A percentile compares a stretch with the other conserved stretches of the same genome.
These are phyloP conservation scores for Tulasnella sp. DNA, from an alignment of 768 basidiomycete species.

Conservation along the genomic window DNA sequence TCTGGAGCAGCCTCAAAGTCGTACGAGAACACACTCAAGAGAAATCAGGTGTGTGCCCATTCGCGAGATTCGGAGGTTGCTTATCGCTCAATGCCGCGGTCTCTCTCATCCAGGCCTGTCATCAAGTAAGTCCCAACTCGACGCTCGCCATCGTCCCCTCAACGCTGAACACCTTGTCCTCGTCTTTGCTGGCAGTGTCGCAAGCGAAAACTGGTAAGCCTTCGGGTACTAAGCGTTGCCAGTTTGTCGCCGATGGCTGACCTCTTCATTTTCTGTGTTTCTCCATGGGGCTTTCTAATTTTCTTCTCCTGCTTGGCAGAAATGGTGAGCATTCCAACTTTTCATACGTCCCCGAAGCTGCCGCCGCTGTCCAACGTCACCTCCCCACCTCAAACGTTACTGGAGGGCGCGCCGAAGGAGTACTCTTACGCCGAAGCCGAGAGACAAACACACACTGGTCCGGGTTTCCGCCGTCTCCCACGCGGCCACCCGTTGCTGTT, in stretches of 20 bases:
- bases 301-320: not conserved
- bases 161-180: not conserved
- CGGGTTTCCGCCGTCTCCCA: conserved; percentile 6
- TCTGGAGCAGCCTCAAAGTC: conserved; percentile 13
- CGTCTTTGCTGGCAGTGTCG: conserved; percentile 50
- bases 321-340: conserved; percentile 17
- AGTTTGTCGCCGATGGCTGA: conserved; percentile 15
- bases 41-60: conserved; percentile 19
- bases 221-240: conserved; percentile 17
- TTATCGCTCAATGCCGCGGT: not conserved
- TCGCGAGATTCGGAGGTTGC: not conserved
- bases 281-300: not conserved
- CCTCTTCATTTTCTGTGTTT: not conserved
- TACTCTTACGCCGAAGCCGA: not conserved
- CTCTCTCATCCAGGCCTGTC: conserved; percentile 17
- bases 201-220: conserved; percentile 62
- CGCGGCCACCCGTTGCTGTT: not conserved
- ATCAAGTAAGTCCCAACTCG: conserved; percentile 7
- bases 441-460: conserved; percentile 3
- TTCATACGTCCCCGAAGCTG: not conserved
- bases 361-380: not conserved
- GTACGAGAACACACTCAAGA: conserved; percentile 16
- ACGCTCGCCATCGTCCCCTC: not conserved
- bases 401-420: not conserved
- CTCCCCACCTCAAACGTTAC: not conserved